phyloP scores from a whole-genome alignment of 1,139 yeast genomes.

The Eremothecium sinecaudum region DNA sequence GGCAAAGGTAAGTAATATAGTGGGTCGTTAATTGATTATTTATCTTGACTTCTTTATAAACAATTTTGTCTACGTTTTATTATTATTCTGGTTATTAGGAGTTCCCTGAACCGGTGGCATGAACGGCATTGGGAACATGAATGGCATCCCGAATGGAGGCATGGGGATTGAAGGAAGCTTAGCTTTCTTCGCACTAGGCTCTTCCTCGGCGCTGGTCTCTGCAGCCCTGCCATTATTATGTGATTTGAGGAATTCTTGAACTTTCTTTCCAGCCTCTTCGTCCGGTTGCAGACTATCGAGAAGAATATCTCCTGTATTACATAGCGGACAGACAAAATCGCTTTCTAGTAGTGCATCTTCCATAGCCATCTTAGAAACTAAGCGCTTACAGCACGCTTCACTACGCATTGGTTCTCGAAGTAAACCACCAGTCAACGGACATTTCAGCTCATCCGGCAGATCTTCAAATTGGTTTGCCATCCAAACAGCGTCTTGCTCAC shows the following conservation, averaged over 20 bases:
- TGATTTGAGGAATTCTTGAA: constrained; percentile 43
- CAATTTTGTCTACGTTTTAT: constrained; percentile 1
- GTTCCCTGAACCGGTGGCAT: constrained; percentile 8
- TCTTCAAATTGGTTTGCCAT: constrained; percentile 26
- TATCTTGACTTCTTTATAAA: background rate
- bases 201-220: constrained; percentile 7
- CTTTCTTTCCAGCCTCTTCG: constrained; percentile 45
- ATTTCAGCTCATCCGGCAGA: constrained; percentile 40
- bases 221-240: constrained; percentile 27
- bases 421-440: constrained; percentile 52
- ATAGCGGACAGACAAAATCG: constrained; percentile 87
- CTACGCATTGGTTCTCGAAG: constrained; percentile 72
- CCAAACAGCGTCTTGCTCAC: constrained; percentile 36
- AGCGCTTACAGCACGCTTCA: constrained; percentile 59
- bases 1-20: constrained; percentile 14
- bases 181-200: constrained; percentile 8
- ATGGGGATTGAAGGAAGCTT: constrained; percentile 12
- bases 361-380: constrained; percentile 51
- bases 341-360: constrained; percentile 70
- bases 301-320: constrained; percentile 63
- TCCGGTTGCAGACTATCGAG: constrained; percentile 64
- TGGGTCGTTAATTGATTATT: background rate
- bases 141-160: constrained; percentile 18
- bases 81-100: background rate
- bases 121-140: constrained; percentile 17